Evolutionary conservation across 176 grass and related monocot genomes (phyloP).

Genomic region (Bothriochloa decipiens): DNA sequence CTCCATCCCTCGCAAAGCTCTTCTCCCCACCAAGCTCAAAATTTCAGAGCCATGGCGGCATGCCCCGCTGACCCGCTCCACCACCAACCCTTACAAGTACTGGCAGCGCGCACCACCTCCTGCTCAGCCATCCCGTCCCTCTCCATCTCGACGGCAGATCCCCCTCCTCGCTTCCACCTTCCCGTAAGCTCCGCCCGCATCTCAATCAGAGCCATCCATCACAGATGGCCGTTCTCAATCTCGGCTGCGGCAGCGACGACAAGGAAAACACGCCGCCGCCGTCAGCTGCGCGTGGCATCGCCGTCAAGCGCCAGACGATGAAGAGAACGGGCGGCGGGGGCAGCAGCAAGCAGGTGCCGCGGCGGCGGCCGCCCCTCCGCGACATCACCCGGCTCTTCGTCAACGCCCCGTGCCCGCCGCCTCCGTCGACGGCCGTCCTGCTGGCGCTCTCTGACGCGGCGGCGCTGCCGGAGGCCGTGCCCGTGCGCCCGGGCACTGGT

Average conservation of each 20-base stretch:
- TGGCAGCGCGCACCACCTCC: background rate
- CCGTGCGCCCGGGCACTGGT: too few species aligned
- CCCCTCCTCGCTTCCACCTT: background rate
- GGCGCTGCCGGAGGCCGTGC: background rate
- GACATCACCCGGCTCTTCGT: conserved; percentile 41
- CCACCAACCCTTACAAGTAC: conserved; percentile 27
- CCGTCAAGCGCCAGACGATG: conserved; percentile 34
- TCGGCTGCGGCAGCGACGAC: background rate
- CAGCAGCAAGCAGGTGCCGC: background rate
- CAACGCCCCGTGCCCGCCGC: background rate
- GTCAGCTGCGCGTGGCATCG: background rate
- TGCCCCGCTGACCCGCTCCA: background rate
- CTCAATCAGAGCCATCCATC: background rate
- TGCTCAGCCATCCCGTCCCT: background rate
- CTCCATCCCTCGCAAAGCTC: background rate
- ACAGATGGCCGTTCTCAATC: conserved; percentile 19
- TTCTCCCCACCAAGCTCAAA: background rate
- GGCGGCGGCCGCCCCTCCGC: conserved; percentile 24
- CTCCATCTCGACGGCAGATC: background rate
- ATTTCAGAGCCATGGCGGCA: conserved; percentile 16
- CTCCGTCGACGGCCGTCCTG: background rate
- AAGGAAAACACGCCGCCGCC: conserved; percentile 48
- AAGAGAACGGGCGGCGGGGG: conserved; percentile 18
- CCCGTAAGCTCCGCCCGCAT: background rate
- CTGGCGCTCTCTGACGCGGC: background rate